Evolutionary conservation across 345 rosid species (phyloP), one percentile per base, ranked within the genome.

Genomic region (Bruguiera gymnorhiza): DNA sequence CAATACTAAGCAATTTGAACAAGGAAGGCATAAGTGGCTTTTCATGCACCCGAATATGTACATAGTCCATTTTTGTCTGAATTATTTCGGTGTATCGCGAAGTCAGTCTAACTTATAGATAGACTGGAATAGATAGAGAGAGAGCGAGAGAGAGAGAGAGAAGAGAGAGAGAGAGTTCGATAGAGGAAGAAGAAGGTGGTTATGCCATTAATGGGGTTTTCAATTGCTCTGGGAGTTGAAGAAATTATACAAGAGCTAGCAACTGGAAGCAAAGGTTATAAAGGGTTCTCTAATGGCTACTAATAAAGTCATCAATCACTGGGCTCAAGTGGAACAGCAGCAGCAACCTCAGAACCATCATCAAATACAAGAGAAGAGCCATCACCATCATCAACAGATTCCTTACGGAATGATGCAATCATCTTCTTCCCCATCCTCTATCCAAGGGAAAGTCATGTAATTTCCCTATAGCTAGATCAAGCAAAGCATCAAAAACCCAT

Each of bases 401-500:
- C 80, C 90, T 19, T 80, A 84, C 72, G 85, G 84, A 32, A 78
- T 83, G 83, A 81, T 83, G 84, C 88, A 81, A 63, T 71, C 80
- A 19, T 69, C 86, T 9, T 71, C 87, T 2, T 79, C 86, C 2
- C 76, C 90, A 34, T 78, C 84, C 71, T 65, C 80, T 71, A 66
- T 60, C 16, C 60, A 56, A 6, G 86, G 83, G 75, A 86, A 82
- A 81, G 86, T 85, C 87, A 82, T 87, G 98, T 90, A 89, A 85
- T 69, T 64, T 57, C 62, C 16, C 31, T 11, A 24, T 27, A 27
- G 19, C 65, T 34, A 15, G 20, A 2, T 29, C 36, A 56, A 31
- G 11, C 56, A 30, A 70, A 60, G 3, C 21, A 68, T n/a, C 23
- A 54, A 50, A 24, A 58, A 30, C 60, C 55, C 54, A 64, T 29